Evolutionary conservation across 306 rosid species (phyloP).

Genomic region (Cucumis sativus): Cucumber_9930_V3 NC_026657.2:34743001-34743500

Average conservation of each 20-base stretch:
- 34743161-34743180: not conserved
- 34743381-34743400: not conserved
- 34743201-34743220: not conserved
- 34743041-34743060: slow-evolving; percentile 53
- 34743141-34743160: slow-evolving; percentile 84
- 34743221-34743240: not conserved
- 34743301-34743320: not conserved
- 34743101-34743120: slow-evolving; percentile 80
- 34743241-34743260: not conserved
- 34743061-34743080: slow-evolving; percentile 70
- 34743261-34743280: not conserved
- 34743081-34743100: slow-evolving; percentile 77
- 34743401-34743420: not conserved
- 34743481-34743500: not conserved
- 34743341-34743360: not conserved
- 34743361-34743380: not conserved
- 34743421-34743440: not conserved
- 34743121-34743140: slow-evolving; percentile 53
- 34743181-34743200: not conserved
- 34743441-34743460: not conserved
- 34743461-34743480: not conserved
- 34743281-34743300: not conserved
- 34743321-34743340: not conserved
- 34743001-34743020: slow-evolving; percentile 70
- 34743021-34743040: slow-evolving; percentile 74